phyloP scores from a whole-genome alignment of 108 stramenopile genomes.

The Chaetoceros muelleri region DNA sequence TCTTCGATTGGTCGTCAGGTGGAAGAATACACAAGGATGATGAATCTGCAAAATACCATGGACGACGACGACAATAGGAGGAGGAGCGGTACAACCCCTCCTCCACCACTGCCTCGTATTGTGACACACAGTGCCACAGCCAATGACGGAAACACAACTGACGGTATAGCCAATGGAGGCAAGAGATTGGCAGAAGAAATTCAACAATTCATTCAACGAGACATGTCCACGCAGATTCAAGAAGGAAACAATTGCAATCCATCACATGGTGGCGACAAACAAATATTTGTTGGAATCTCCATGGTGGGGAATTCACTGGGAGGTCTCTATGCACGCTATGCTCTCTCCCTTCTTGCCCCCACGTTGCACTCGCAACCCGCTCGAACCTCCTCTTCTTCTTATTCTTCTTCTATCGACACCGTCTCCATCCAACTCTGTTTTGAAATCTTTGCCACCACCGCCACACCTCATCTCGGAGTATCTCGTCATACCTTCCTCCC shows the following conservation, averaged over 20 bases:
- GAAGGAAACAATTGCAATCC: neutral
- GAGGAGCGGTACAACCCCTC: too few relatives aligned
- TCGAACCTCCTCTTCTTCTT: too few relatives aligned
- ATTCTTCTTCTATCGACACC: too few relatives aligned
- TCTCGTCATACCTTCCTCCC: slow-evolving; percentile 66
- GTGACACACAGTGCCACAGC: slow-evolving; percentile 51
- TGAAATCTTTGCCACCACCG: slow-evolving; percentile 78
- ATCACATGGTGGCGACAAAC: neutral
- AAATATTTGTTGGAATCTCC: slow-evolving; percentile 56
- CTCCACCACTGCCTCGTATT: slow-evolving; percentile 20
- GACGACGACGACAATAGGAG: too few relatives aligned
- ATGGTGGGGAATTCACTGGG: slow-evolving; percentile 80
- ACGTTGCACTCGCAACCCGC: neutral
- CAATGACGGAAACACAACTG: slow-evolving; percentile 68
- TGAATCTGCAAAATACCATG: too few relatives aligned
- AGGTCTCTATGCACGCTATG: slow-evolving; percentile 73
- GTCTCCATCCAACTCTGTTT: slow-evolving; percentile 38
- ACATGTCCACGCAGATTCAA: slow-evolving; percentile 26
- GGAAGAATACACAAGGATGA: neutral
- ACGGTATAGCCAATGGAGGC: slow-evolving; percentile 71
- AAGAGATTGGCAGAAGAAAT: slow-evolving; percentile 65
- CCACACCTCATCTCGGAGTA: slow-evolving; percentile 75
- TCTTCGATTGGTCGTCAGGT: slow-evolving; percentile 20
- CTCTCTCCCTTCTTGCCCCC: slow-evolving; percentile 27
- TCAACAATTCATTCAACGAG: slow-evolving; percentile 31